phyloP scores from a whole-genome alignment of 73 alveolate genomes.

The Paramecium tetraurelia region DNA sequence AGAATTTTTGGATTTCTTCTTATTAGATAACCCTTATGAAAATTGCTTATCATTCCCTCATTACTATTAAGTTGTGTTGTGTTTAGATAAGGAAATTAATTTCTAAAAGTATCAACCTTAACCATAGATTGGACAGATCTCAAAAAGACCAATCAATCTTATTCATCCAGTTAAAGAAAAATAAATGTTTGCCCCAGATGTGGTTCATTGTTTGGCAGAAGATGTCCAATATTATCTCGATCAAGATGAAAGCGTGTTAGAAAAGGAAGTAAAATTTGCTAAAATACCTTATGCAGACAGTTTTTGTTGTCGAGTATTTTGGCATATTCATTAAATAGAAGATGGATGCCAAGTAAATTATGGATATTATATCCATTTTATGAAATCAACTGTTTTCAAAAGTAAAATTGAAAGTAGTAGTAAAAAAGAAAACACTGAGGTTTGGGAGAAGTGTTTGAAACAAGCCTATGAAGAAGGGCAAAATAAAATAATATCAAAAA shows the following conservation, averaged over 20 bases:
- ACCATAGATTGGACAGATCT: background rate
- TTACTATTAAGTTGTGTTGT: background rate
- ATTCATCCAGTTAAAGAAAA: constrained; percentile 61
- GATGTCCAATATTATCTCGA: constrained; percentile 25
- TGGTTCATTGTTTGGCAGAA: constrained; percentile 16
- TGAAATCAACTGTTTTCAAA: constrained; percentile 47
- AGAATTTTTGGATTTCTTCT: background rate
- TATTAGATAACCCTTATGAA: constrained; percentile 2
- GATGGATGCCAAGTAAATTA: constrained; percentile 30
- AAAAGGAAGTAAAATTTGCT: constrained; percentile 53
- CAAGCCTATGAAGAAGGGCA: background rate
- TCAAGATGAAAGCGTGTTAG: constrained; percentile 38
- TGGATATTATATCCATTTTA: constrained; percentile 46
- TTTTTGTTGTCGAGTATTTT: constrained; percentile 6
- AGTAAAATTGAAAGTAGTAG: constrained; percentile 53
- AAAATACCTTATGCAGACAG: constrained; percentile 59
- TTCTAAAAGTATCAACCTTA: background rate
- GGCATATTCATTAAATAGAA: background rate
- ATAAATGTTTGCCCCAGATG: constrained; percentile 54
- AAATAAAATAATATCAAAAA: background rate
- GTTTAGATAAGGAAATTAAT: background rate
- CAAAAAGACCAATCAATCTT: constrained; percentile 19
- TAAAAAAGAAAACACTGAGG: constrained; percentile 52
- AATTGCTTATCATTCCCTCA: background rate
- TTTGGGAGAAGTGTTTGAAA: constrained; percentile 54